These are phyloP conservation scores for Blumeriella jaapii DNA, from an alignment of 2,329 filamentous ascomycete genomes.

Conservation along the genomic window DNA sequence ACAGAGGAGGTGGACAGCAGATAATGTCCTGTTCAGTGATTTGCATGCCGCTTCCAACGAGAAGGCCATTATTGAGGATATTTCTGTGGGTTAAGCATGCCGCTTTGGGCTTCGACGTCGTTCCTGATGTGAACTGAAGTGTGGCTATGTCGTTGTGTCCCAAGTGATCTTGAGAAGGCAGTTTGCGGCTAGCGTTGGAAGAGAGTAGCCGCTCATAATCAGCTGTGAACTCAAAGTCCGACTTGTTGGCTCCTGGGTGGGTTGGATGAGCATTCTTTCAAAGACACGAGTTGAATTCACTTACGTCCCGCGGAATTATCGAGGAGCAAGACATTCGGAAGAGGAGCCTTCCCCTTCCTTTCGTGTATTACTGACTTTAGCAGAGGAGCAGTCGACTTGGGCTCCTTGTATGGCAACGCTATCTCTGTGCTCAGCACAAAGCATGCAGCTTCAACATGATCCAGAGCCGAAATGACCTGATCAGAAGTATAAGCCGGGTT, in stretches of 20 bases:
- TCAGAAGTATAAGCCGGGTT: slow-evolving; percentile 73
- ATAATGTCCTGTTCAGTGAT: slow-evolving; percentile 55
- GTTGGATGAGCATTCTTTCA: slow-evolving; percentile 14
- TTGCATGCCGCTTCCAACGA: slow-evolving; percentile 30
- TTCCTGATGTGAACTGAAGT: slow-evolving; percentile 8
- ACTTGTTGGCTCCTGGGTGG: slow-evolving; percentile 49
- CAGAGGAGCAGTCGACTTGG: slow-evolving; percentile 63
- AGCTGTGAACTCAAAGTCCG: slow-evolving; percentile 26
- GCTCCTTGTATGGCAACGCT: slow-evolving; percentile 29
- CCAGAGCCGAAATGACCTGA: slow-evolving; percentile 60
- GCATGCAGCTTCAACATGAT: slow-evolving; percentile 36
- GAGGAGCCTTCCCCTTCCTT: not conserved
- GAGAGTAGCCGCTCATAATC: not conserved
- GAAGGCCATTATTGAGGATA: slow-evolving; percentile 19
- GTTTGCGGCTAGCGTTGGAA: slow-evolving; percentile 29
- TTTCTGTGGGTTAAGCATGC: slow-evolving; percentile 14
- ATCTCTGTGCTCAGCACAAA: slow-evolving; percentile 22
- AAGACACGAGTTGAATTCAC: not conserved
- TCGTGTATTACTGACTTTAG: slow-evolving; percentile 38
- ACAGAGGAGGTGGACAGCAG: slow-evolving; percentile 73
- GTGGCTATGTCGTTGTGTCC: slow-evolving; percentile 26
- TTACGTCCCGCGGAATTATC: slow-evolving; percentile 2
- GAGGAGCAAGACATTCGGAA: not conserved
- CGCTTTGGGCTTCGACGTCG: slow-evolving; percentile 8
- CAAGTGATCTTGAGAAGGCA: slow-evolving; percentile 41